Conservation (phyloP, 208 protist genomes). For the Trypanosoma lewisi region DNA sequence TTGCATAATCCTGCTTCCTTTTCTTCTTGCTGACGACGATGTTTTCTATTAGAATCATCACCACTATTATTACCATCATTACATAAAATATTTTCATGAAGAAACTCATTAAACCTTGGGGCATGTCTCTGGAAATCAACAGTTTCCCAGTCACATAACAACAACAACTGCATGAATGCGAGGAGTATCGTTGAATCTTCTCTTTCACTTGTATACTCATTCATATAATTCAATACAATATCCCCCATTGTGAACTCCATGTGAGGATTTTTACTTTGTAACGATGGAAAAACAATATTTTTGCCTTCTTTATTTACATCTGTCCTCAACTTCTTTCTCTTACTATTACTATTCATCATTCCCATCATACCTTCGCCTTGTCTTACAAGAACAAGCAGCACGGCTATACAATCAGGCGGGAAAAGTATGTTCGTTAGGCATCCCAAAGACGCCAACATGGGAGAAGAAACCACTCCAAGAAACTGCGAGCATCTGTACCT, state of each 20-base stretch:
- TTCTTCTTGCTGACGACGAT: too few species aligned
- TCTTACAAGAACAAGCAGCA: conserved; percentile 23
- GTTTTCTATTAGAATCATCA: too few species aligned
- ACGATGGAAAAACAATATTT: too few species aligned
- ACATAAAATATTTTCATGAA: too few species aligned
- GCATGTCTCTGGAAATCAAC: conserved; percentile 10
- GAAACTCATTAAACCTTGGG: not conserved
- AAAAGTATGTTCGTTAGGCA: not conserved
- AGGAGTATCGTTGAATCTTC: conserved; percentile 14
- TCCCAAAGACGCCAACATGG: not conserved
- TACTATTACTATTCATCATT: not conserved
- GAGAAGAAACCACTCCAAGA: conserved; percentile 12
- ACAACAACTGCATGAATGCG: conserved; percentile 25
- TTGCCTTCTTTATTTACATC: too few species aligned
- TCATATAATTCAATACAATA: conserved; percentile 20
- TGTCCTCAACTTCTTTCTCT: too few species aligned
- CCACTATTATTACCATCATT: too few species aligned
- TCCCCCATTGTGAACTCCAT: not conserved
- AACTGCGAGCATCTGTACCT: conserved; percentile 19
- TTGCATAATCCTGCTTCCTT: too few species aligned
- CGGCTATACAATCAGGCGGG: conserved; percentile 15
- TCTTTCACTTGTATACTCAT: conserved; percentile 21
- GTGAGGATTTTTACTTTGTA: not conserved
- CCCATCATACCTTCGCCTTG: conserved; percentile 11
- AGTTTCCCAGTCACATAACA: conserved; percentile 27